phyloP scores from a whole-genome alignment of 2,329 filamentous ascomycete species.

The Emericellopsis cladophorae region DNA sequence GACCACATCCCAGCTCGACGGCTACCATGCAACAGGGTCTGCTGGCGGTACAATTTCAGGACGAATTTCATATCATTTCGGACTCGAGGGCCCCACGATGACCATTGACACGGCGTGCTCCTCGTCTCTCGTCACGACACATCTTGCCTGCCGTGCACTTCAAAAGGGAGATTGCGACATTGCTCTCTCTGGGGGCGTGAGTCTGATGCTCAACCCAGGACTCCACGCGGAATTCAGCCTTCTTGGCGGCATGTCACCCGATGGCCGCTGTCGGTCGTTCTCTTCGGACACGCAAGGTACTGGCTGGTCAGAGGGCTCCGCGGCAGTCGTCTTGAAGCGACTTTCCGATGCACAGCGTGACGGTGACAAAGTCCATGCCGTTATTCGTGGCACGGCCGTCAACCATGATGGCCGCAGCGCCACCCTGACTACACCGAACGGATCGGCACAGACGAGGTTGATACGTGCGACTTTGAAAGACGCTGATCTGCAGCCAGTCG shows the following conservation, averaged over 20 bases:
- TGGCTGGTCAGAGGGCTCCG: constrained; percentile 8
- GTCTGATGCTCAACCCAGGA: constrained; percentile 6
- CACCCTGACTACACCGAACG: constrained; percentile 26
- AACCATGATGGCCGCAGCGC: constrained; percentile 26
- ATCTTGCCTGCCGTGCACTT: constrained; percentile 32
- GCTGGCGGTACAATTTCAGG: constrained; percentile 6
- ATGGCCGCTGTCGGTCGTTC: constrained; percentile 21
- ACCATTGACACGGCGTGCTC: constrained; percentile 38
- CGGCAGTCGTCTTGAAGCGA: constrained; percentile 25
- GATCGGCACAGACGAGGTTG: constrained; percentile 18
- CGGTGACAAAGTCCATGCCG: constrained; percentile 21
- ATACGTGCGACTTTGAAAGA: constrained; percentile 11
- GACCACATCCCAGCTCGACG: constrained; percentile 4
- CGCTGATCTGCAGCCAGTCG: constrained; percentile 4
- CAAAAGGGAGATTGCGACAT: constrained; percentile 5
- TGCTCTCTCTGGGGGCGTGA: constrained; percentile 7
- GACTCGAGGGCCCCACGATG: constrained; percentile 35
- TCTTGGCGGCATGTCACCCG: constrained; percentile 6
- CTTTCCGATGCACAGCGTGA: constrained; percentile 27
- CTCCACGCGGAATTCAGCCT: constrained; percentile 6
- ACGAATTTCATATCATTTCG: constrained; percentile 13
- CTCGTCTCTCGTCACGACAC: constrained; percentile 31
- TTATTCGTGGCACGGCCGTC: constrained; percentile 17
- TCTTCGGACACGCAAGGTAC: constrained; percentile 6
- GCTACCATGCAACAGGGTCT: constrained; percentile 6